Conservation (phyloP, 73 alveolate genomes). For the Blepharisma japonicum region DNA sequence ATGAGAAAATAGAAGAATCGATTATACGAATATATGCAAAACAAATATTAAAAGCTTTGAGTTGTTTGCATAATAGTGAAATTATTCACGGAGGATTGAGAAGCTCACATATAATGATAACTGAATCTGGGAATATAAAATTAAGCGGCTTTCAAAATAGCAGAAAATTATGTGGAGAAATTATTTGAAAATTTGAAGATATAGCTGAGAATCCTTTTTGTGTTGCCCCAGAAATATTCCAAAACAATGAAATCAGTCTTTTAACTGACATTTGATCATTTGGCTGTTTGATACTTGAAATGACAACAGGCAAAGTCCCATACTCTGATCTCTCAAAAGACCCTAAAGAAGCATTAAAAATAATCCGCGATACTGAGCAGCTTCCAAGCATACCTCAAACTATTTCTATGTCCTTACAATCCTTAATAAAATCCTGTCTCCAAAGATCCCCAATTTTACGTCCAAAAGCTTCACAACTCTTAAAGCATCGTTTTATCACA, state of each 20-base stretch:
- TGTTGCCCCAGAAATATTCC: constrained; percentile 64
- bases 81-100: constrained; percentile 81
- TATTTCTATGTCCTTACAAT: constrained; percentile 35
- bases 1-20: constrained; percentile 37
- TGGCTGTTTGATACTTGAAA: constrained; percentile 55
- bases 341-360: constrained; percentile 36
- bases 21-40: constrained; percentile 44
- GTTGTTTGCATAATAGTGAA: constrained; percentile 62
- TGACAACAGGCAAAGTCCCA: constrained; percentile 53
- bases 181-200: neutral
- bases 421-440: constrained; percentile 41
- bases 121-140: constrained; percentile 38
- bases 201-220: constrained; percentile 48
- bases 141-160: constrained; percentile 69
- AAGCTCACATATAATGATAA: constrained; percentile 69
- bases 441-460: constrained; percentile 45
- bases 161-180: constrained; percentile 37
- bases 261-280: constrained; percentile 59
- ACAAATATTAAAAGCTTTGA: constrained; percentile 61
- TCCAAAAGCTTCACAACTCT: constrained; percentile 44
- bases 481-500: constrained; percentile 42
- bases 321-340: constrained; percentile 55
- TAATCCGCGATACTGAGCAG: constrained; percentile 30
- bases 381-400: constrained; percentile 43
- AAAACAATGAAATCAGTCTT: constrained; percentile 29